phyloP scores from a whole-genome alignment of 1,139 yeast species.

The Yamadazyma aaseri region DNA sequence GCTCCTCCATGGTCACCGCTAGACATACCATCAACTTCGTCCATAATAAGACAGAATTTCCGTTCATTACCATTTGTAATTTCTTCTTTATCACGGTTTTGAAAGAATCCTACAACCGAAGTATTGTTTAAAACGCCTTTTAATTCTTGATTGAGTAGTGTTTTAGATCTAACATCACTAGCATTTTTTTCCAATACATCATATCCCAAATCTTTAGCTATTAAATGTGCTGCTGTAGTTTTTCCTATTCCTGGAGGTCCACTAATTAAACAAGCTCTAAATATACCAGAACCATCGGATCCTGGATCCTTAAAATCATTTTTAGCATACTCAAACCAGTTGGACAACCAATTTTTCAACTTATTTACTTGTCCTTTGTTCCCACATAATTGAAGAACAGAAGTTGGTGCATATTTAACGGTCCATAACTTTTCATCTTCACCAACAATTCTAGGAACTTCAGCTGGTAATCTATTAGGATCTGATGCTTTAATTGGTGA shows the following conservation, averaged over 20 bases:
- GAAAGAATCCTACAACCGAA: slow-evolving; percentile 78
- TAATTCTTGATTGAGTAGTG: slow-evolving; percentile 63
- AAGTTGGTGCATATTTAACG: slow-evolving; percentile 83
- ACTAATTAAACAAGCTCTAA: slow-evolving; percentile 79
- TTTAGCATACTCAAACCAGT: slow-evolving; percentile 66
- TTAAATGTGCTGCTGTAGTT: slow-evolving; percentile 75
- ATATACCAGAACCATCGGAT: slow-evolving; percentile 60
- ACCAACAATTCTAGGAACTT: slow-evolving; percentile 26
- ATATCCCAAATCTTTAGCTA: slow-evolving; percentile 66
- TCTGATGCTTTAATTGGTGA: slow-evolving; percentile 13
- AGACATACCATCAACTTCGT: slow-evolving; percentile 99
- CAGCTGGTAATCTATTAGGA: slow-evolving; percentile 18
- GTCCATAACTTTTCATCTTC: slow-evolving; percentile 81
- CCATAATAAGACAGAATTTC: slow-evolving; percentile 84
- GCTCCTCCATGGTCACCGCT: slow-evolving; percentile 99
- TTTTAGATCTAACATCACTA: slow-evolving; percentile 86
- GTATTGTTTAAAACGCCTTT: slow-evolving; percentile 76
- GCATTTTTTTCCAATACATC: slow-evolving; percentile 79
- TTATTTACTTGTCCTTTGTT: slow-evolving; percentile 74
- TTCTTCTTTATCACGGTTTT: slow-evolving; percentile 30
- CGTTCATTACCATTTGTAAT: slow-evolving; percentile 35
- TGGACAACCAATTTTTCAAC: slow-evolving; percentile 69
- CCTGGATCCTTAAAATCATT: slow-evolving; percentile 57
- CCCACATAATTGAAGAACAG: slow-evolving; percentile 79
- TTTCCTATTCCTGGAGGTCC: slow-evolving; percentile 89